Evolutionary conservation across 2,329 filamentous ascomycete genomes (phyloP).

Genomic region (Alternaria consortialis): DNA sequence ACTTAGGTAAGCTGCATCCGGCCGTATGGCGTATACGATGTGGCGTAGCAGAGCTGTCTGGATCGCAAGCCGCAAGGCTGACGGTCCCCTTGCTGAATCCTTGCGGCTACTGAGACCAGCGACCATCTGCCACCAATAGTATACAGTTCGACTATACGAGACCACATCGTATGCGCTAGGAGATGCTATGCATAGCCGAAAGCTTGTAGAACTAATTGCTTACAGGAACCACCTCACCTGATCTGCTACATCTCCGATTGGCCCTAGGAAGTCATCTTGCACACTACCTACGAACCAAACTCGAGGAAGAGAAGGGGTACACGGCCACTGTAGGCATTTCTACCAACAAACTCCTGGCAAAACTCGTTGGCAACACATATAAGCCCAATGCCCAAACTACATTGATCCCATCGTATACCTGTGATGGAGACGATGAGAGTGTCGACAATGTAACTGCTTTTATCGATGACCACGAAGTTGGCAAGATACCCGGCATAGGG

Average conservation of each 20-base stretch:
- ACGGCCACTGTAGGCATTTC: constrained; percentile 88
- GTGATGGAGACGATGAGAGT: constrained; percentile 21
- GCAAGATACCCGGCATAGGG: constrained; percentile 86
- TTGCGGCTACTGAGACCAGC: constrained; percentile 2
- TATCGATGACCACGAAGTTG: constrained; percentile 77
- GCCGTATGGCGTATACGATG: constrained; percentile 1
- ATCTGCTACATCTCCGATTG: constrained; percentile 66
- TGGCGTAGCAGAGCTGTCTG: constrained; percentile 15
- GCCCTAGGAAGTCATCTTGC: constrained; percentile 84
- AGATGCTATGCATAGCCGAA: neutral
- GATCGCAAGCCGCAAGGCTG: constrained; percentile 8
- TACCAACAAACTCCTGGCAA: constrained; percentile 85
- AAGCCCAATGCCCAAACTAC: constrained; percentile 92
- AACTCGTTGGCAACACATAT: constrained; percentile 82
- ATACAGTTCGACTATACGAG: neutral
- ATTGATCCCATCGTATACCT: constrained; percentile 71
- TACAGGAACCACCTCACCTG: constrained; percentile 27
- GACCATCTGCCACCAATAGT: constrained; percentile 9
- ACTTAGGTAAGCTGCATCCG: constrained; percentile 31
- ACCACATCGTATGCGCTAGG: constrained; percentile 5
- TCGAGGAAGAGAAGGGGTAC: constrained; percentile 82
- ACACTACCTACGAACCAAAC: constrained; percentile 72
- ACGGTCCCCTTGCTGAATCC: constrained; percentile 6
- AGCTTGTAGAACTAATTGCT: constrained; percentile 23
- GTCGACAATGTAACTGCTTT: constrained; percentile 69